These are phyloP conservation scores for Trichoderma simmonsii DNA, from an alignment of 2,329 filamentous ascomycete species.

Conservation along the genomic window DNA sequence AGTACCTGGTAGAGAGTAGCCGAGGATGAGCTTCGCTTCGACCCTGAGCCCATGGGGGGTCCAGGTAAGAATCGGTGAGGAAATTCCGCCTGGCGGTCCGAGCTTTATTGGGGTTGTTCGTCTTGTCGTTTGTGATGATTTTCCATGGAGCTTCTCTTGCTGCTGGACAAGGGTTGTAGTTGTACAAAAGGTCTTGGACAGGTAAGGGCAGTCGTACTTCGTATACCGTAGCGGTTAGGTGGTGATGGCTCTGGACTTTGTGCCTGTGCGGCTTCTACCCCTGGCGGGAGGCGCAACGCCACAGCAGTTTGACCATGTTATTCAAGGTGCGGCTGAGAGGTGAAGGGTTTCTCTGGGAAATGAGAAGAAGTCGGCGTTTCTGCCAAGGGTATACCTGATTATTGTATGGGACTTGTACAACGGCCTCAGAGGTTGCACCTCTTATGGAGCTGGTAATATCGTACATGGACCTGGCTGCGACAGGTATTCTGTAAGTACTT, in stretches of 20 bases:
- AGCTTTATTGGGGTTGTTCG: background rate
- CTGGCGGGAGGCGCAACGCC: constrained; percentile 15
- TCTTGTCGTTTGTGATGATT: background rate
- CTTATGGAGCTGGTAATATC: background rate
- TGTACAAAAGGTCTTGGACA: background rate
- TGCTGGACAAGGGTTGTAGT: background rate
- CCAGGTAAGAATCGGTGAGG: constrained; percentile 11
- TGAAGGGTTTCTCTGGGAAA: background rate
- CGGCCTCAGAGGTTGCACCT: background rate
- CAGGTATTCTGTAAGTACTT: background rate
- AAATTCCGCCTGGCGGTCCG: background rate
- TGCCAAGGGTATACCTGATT: background rate
- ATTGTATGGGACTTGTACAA: background rate
- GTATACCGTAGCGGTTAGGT: background rate
- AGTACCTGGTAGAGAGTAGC: background rate
- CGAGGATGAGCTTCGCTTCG: background rate
- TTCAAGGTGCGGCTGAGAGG: background rate
- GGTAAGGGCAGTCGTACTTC: background rate
- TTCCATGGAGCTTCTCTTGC: background rate
- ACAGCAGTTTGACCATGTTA: background rate
- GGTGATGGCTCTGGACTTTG: background rate
- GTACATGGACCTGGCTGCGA: background rate
- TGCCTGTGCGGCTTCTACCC: background rate
- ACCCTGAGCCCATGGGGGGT: background rate
- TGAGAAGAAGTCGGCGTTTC: constrained; percentile 11